Evolutionary conservation across 148 eudicot species (phyloP), one percentile per base, ranked within the genome.

Genomic region (Linanthus parryae): DNA sequence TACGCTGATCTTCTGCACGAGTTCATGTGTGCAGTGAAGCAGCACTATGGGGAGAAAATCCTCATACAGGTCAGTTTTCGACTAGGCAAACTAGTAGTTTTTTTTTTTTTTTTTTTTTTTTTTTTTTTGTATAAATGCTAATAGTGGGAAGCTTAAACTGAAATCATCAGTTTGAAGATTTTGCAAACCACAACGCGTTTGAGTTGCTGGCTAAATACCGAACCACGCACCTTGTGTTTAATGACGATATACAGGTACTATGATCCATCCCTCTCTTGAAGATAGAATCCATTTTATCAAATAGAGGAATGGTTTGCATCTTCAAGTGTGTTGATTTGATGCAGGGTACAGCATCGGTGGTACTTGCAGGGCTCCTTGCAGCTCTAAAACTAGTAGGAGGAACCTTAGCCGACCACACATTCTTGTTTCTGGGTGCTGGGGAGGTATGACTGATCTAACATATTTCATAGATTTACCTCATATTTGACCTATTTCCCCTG

Each of bases 21-120:
- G 72, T 79, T 88, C 65, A 88, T 88, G 96, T 17, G 73, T 23
- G 96, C 96, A 37, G 94, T 88, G 39, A 84, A 84, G 79, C 89
- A 81, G 63, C 84, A 81, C 73, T 88, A 84, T 43, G 96, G 96
- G 18, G 96, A 88, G 76, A 84, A 68, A 69, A 57, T 84, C 69
- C 94, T 88, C 49, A 43, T 88, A 41, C 95, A 86, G 79, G 95
- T 85, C 37, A 67, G 57, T 49, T 45, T 19, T 29, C 23, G 25
- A 29, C 4, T 11, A 20, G 13, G 53, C 36, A 11, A 29, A 2
- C 28, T 7, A 0, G 39, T 18, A 21, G 25, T 6, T 17, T 1
- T 31, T 7, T 42, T n/a, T 42, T n/a, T 7, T 42, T 13, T 5
- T 16, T 16, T 16, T 42, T 42, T n/a, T 12, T 4, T 10, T 16